A percentile compares a stretch with the other conserved stretches of the same genome.
Conservation (phyloP, 2,329 filamentous ascomycete species). For the Sphaceloma murrayae region DNA sequence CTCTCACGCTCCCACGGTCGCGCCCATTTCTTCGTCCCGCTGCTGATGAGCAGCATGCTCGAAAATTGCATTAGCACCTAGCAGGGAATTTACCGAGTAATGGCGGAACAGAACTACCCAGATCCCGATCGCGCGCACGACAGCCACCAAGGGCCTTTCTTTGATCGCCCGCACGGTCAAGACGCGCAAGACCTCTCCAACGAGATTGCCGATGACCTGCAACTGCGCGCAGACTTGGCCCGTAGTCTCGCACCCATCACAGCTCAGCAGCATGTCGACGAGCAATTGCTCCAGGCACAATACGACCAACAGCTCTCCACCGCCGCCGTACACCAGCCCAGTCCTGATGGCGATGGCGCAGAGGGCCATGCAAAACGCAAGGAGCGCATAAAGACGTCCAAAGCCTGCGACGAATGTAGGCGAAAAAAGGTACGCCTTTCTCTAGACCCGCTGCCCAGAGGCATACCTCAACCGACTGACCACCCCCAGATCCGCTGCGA, state of each 20-base stretch:
- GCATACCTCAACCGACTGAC: slow-evolving; percentile 16
- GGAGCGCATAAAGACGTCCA: slow-evolving; percentile 20
- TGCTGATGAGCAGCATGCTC: too few species aligned
- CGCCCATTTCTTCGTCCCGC: too few species aligned
- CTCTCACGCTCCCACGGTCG: neutral
- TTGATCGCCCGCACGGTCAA: slow-evolving; percentile 15
- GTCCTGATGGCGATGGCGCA: slow-evolving; percentile 13
- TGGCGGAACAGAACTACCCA: slow-evolving; percentile 17
- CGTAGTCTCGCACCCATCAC: slow-evolving; percentile 17
- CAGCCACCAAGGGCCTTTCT: slow-evolving; percentile 17
- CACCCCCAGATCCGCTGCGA: slow-evolving; percentile 65
- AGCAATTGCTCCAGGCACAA: slow-evolving; percentile 11
- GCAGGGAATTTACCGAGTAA: slow-evolving; percentile 4
- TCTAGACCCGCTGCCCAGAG: slow-evolving; percentile 4
- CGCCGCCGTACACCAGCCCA: slow-evolving; percentile 15
- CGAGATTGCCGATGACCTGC: slow-evolving; percentile 16
- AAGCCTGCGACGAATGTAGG: slow-evolving; percentile 22
- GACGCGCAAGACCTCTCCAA: neutral
- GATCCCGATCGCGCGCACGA: slow-evolving; percentile 17
- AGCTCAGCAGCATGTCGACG: slow-evolving; percentile 11
- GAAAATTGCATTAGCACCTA: neutral
- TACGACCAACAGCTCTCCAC: neutral
- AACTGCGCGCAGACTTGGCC: slow-evolving; percentile 18
- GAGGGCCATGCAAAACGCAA: slow-evolving; percentile 15
- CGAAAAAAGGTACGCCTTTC: slow-evolving; percentile 19